Conservation (phyloP, 768 basidiomycete species). For the Termitomyces heimii region DNA sequence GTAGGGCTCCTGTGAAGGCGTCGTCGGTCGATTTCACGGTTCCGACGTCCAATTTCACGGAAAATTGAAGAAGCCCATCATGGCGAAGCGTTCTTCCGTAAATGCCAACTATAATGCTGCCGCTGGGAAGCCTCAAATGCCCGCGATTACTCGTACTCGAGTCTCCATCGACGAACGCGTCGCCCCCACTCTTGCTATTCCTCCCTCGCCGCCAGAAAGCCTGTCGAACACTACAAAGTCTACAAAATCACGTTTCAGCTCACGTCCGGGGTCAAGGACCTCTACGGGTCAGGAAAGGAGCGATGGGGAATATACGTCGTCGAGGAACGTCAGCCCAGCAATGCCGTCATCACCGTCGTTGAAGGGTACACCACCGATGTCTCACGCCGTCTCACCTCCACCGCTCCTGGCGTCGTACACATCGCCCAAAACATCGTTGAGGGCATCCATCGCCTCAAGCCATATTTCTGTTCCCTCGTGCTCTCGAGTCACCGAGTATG, state of each 20-base stretch:
- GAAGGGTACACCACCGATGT: neutral
- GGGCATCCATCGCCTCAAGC: neutral
- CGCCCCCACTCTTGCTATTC: neutral
- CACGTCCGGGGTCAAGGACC: neutral
- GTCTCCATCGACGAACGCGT: slow-evolving; percentile 11
- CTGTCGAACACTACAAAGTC: neutral
- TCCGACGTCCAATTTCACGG: slow-evolving; percentile 61
- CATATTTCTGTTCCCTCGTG: slow-evolving; percentile 6
- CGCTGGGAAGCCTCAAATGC: slow-evolving; percentile 17
- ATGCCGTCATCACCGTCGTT: neutral
- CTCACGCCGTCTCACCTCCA: neutral
- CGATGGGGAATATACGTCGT: slow-evolving; percentile 1
- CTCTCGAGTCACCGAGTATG: slow-evolving; percentile 1
- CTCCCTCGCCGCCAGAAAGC: neutral
- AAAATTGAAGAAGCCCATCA: slow-evolving; percentile 75
- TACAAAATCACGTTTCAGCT: neutral
- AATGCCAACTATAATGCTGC: slow-evolving; percentile 5
- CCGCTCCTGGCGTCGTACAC: neutral
- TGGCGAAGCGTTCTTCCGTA: slow-evolving; percentile 59
- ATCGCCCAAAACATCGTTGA: neutral
- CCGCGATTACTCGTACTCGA: neutral
- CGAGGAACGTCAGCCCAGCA: neutral
- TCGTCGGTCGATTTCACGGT: slow-evolving; percentile 70
- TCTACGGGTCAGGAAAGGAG: neutral
- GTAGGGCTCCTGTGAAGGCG: slow-evolving; percentile 84